phyloP scores from a whole-genome alignment of 2,329 filamentous ascomycete genomes.

The Microcera coccophila region DNA sequence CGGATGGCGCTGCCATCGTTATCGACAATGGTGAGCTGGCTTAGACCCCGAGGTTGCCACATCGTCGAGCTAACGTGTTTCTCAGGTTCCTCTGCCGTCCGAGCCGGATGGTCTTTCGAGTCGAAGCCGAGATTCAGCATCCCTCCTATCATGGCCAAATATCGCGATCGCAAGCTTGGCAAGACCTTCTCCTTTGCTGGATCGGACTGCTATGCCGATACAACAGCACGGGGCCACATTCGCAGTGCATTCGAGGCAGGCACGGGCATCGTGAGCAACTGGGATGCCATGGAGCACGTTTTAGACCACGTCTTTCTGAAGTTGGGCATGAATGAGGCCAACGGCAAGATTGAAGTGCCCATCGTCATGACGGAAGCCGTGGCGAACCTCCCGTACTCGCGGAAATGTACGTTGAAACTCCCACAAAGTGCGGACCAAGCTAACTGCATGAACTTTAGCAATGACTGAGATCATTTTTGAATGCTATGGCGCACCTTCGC shows the following conservation, averaged over 20 bases:
- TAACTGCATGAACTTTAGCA: conserved; percentile 47
- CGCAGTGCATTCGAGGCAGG: conserved; percentile 88
- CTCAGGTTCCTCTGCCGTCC: conserved; percentile 77
- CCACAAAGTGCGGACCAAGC: conserved; percentile 4
- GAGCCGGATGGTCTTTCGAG: conserved; percentile 96
- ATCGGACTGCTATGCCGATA: conserved; percentile 89
- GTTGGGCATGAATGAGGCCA: conserved; percentile 73
- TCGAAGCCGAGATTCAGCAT: conserved; percentile 72
- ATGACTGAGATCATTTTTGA: conserved; percentile 99
- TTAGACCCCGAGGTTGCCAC: conserved; percentile 6
- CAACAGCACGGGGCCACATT: conserved; percentile 84
- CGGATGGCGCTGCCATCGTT: conserved; percentile 72
- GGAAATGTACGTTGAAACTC: conserved; percentile 63
- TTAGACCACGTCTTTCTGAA: conserved; percentile 95
- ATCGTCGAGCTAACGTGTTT: conserved; percentile 16
- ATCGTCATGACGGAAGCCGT: conserved; percentile 95
- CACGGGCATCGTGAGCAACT: conserved; percentile 89
- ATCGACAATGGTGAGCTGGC: conserved; percentile 83
- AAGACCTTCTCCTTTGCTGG: conserved; percentile 92
- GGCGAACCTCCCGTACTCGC: conserved; percentile 82
- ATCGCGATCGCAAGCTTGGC: conserved; percentile 87
- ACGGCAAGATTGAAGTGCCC: conserved; percentile 75
- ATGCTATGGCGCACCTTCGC: conserved; percentile 84
- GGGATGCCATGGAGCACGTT: conserved; percentile 95
- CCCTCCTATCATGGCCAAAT: conserved; percentile 89